Evolutionary conservation across 106 monocot genomes (phyloP).

Genomic region (Allium fistulosum): DNA sequence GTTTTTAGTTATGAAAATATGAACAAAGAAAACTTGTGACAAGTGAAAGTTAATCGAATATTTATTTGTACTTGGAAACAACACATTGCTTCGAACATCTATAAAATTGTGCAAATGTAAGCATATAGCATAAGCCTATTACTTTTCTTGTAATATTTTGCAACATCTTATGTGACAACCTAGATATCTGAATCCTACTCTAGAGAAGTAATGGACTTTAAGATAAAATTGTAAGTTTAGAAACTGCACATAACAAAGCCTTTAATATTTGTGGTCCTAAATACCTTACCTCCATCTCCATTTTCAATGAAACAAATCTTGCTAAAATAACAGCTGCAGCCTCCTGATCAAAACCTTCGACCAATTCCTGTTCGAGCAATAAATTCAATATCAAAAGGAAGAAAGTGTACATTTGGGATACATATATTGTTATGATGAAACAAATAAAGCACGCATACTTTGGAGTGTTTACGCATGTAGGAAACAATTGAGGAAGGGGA

Average conservation of each 20-base stretch:
- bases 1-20: neutral
- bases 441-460: too few relatives aligned
- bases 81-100: too few relatives aligned
- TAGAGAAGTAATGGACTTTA: neutral
- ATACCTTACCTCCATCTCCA: conserved; percentile 87
- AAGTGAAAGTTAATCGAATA: neutral
- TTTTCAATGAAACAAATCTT: conserved; percentile 90
- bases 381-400: conserved; percentile 8
- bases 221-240: neutral
- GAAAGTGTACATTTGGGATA: neutral
- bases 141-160: too few relatives aligned
- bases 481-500: too few relatives aligned
- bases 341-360: conserved; percentile 96
- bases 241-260: neutral
- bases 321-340: conserved; percentile 92
- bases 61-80: too few relatives aligned
- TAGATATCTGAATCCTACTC: too few relatives aligned
- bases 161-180: too few relatives aligned
- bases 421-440: too few relatives aligned
- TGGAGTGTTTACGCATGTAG: too few relatives aligned
- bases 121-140: too few relatives aligned
- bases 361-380: conserved; percentile 55
- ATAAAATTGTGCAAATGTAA: too few relatives aligned
- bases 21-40: neutral
- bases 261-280: too few relatives aligned